Base-by-base conservation (phyloP, 106 monocot genomes). In the Dendrobium catenatum region DNA sequence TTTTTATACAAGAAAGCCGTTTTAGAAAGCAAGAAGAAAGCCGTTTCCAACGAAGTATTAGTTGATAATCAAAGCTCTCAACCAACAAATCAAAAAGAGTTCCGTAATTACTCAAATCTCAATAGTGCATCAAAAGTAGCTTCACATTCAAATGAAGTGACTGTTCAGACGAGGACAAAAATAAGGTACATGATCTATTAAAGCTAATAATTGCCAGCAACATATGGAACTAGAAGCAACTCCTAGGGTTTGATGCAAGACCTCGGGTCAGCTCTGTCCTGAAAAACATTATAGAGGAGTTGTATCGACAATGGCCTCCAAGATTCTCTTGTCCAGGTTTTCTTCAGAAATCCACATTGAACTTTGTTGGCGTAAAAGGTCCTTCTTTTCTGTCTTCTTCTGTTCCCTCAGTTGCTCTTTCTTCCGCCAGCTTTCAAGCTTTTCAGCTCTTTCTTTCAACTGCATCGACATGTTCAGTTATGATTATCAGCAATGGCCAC, bases 261-360 rank as follows among this genome's bases (percentile, higher is more conserved):
- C 24, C 24, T 70, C 61, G 17, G 33, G 33, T 37, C 4, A 16
- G 33, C 31, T 37, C 4, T 0, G 37, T 33, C 31, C 37, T 31
- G 10, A 13, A 37, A 20, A 61, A 22, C 33, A 76, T 42, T 85
- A 86, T 44, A 89, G 89, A 40, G 77, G 84, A 20, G 70, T 79
- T 24, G 83, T 86, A 76, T 82, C 84, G 29, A 84, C 74, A 31
- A 91, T 80, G 3, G 90, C 84, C 49, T 91, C 88, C 0, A 42
- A 68, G 33, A 88, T 88, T 73, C 83, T 88, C 68, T 81, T 82
- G 9, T 91, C 86, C 55, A 88, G 33, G 6, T 88, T 80, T 27
- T 77, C 77, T 78, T 91, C 91, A 64, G 82, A 80, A 83, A 91
- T 74, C 91, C 91, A 91, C 84, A 86, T 68, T 24, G 91, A 91